Conservation (phyloP, 2,329 filamentous ascomycete genomes). For the Diaporthe aspalathi region DNA sequence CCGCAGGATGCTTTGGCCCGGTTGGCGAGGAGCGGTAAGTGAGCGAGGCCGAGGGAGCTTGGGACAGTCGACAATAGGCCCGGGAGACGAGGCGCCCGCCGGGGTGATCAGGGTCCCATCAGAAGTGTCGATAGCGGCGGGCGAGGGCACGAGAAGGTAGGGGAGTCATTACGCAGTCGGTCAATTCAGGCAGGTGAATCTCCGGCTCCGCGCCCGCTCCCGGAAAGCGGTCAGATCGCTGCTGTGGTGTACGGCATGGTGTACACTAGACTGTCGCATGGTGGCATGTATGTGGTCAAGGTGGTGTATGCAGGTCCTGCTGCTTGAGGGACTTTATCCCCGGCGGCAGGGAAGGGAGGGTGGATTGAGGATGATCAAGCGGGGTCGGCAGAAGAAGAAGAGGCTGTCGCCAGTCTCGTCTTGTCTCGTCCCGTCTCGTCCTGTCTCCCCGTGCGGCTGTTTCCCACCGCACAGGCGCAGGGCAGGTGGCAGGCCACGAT, state of each 20-base stretch:
- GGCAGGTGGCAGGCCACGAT: background rate
- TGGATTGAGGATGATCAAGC: slow-evolving; percentile 26
- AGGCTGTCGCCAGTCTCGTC: slow-evolving; percentile 19
- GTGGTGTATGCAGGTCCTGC: too few species aligned
- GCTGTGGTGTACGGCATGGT: background rate
- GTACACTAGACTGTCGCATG: background rate
- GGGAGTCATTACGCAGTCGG: slow-evolving; percentile 1
- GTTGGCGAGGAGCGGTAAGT: slow-evolving; percentile 25
- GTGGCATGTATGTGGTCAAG: too few species aligned
- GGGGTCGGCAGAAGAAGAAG: slow-evolving; percentile 25
- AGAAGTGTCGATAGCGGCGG: slow-evolving; percentile 28
- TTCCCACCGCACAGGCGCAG: background rate
- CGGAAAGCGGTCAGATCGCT: slow-evolving; percentile 17
- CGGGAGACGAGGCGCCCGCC: slow-evolving; percentile 29
- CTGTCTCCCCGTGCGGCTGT: background rate
- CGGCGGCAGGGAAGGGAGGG: slow-evolving; percentile 15
- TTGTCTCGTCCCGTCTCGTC: slow-evolving; percentile 17
- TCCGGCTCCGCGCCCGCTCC: slow-evolving; percentile 26
- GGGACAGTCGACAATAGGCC: too few species aligned
- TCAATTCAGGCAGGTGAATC: slow-evolving; percentile 31
- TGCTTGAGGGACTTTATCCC: slow-evolving; percentile 19
- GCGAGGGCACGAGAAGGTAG: slow-evolving; percentile 3
- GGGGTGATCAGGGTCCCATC: slow-evolving; percentile 28
- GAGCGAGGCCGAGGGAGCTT: slow-evolving; percentile 18
- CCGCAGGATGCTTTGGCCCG: slow-evolving; percentile 23